Percentiles rank a stretch among this genome's conserved stretches.
phyloP scores from a whole-genome alignment of 257 asterid species.

The Solanum virginianum region DNA sequence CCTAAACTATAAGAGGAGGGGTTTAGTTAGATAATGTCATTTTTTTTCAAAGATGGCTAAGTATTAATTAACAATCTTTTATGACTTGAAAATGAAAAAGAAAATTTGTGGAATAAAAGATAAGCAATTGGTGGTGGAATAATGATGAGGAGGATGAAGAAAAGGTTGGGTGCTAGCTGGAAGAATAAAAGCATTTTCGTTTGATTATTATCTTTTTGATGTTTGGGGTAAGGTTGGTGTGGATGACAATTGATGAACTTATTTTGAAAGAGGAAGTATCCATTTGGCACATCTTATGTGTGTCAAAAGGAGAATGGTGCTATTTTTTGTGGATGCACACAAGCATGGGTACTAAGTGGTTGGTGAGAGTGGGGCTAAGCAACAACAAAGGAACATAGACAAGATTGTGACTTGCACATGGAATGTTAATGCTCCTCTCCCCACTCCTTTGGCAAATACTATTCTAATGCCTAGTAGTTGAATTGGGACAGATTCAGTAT shows the following conservation, averaged over 20 bases:
- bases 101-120: not conserved
- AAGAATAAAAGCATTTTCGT: not conserved
- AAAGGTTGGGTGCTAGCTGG: not conserved
- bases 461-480: not conserved
- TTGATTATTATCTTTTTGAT: not conserved
- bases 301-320: not conserved
- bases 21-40: not conserved
- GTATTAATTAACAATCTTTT: not conserved
- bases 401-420: constrained; percentile 32
- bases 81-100: not conserved
- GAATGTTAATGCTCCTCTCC: constrained; percentile 1
- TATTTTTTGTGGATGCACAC: constrained; percentile 8
- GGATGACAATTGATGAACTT: not conserved
- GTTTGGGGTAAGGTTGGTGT: not conserved
- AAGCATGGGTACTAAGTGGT: not conserved
- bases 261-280: constrained; percentile 2
- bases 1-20: not conserved
- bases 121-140: not conserved
- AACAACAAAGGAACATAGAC: constrained; percentile 5
- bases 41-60: not conserved
- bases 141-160: not conserved
- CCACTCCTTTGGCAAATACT: not conserved
- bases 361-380: constrained; percentile 5
- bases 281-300: not conserved
- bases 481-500: not conserved